Base-by-base conservation (phyloP, 2,329 filamentous ascomycete species). In the Cryphonectria radicalis region DNA sequence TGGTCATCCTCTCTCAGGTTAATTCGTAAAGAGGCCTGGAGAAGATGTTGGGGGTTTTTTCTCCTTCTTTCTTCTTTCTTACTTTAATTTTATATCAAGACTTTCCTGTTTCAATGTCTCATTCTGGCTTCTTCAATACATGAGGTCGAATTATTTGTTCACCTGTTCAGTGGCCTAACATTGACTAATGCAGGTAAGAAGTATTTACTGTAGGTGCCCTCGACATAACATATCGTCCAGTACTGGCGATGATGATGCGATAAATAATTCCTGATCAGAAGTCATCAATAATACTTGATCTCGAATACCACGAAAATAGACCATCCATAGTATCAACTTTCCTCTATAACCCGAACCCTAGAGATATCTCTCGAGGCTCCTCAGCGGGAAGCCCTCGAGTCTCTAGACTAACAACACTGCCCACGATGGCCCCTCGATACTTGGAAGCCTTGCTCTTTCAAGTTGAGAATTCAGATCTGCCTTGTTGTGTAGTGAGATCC, bases 271-370 rank as follows among this genome's bases (percentile, higher is more conserved):
- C 28, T 32, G 13, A 28, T 35, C 25, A 17, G 13, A 19, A 17
- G 6, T 35, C 28, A 19, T 35, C 55, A 35, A 32, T 14, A 13
- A 22, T 11, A 59, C 14, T 35, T 32, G 28, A 3, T 32, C 4
- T 35, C 2, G 6, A 8, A 59, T 59, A 35, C 55, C 28, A 32
- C 42, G 40, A 42, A 64, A 40, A 46, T 28, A n/a, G 62, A 32
- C 13, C 22, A 22, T 19, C 62, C 37, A 66, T 4, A 7, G 13
- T 28, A 42, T 55, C 6, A 6, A 14, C 32, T 25, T 19, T 25
- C 32, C 4, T 28, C 40, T 19, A 35, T 35, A 69, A 69, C 67
- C 67, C 67, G 59, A 69, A 69, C 67, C 67, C 67, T 69, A 50
- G 46, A 28, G 7, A 32, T 35, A n/a, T 5, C 59, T 22, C 25